Conservation (phyloP, 78 protist genomes). For the Capsaspora owczarzaki region DNA sequence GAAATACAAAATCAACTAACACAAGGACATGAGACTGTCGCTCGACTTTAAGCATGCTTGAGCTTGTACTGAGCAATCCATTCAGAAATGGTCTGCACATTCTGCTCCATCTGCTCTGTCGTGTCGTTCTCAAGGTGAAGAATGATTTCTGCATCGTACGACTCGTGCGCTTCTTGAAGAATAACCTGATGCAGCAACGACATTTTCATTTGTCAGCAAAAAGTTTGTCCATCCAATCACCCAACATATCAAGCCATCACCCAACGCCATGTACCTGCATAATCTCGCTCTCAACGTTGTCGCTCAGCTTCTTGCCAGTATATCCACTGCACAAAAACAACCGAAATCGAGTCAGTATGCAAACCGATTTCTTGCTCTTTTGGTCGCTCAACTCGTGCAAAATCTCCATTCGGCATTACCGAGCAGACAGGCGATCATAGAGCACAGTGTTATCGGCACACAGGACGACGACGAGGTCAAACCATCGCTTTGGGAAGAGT, state of each 20-base stretch:
- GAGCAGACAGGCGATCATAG: constrained; percentile 45
- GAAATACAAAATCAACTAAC: too few relatives aligned
- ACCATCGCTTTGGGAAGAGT: constrained; percentile 88
- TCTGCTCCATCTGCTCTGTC: constrained; percentile 36
- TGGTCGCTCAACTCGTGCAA: constrained; percentile 8
- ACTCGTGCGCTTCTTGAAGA: constrained; percentile 72
- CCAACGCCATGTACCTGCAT: too few relatives aligned
- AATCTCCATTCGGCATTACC: neutral
- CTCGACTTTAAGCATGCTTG: too few relatives aligned
- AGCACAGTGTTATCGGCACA: constrained; percentile 51
- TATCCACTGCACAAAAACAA: constrained; percentile 42
- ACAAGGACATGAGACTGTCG: too few relatives aligned
- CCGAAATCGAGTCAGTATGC: neutral
- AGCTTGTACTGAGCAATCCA: too few relatives aligned
- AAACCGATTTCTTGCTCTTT: neutral
- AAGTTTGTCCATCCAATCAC: too few relatives aligned
- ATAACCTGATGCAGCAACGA: too few relatives aligned
- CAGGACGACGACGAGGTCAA: constrained; percentile 76
- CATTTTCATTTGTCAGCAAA: too few relatives aligned
- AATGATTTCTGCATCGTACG: constrained; percentile 31
- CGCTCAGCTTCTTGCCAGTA: constrained; percentile 47
- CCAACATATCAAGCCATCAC: too few relatives aligned
- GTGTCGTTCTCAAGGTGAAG: constrained; percentile 20
- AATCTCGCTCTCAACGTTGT: constrained; percentile 81
- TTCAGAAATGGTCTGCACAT: neutral